phyloP scores from a whole-genome alignment of 2,329 filamentous ascomycete species.

The Myriosclerotinia duriaeana region DNA sequence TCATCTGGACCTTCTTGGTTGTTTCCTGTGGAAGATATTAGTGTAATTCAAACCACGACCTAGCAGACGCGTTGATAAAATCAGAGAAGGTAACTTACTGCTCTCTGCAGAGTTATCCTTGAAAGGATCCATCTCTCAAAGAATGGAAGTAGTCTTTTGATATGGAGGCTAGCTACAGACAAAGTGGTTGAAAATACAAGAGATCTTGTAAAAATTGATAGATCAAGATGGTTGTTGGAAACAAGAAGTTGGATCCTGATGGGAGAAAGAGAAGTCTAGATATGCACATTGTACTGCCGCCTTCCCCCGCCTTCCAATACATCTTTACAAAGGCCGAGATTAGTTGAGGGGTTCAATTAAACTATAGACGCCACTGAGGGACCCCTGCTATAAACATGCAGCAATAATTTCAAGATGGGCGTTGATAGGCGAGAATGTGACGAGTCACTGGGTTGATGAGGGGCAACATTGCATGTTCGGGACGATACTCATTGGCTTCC shows the following conservation, averaged over 20 bases:
- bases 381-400: not conserved
- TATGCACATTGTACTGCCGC: not conserved
- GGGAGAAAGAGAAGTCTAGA: too few relatives aligned
- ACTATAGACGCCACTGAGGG: not conserved
- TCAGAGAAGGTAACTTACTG: not conserved
- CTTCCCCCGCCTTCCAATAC: not conserved
- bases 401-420: not conserved
- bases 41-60: not conserved
- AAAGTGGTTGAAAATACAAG: not conserved
- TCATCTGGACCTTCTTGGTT: not conserved
- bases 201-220: not conserved
- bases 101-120: not conserved
- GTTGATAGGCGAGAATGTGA: not conserved
- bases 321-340: not conserved
- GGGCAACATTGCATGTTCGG: not conserved
- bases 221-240: not conserved
- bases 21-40: not conserved
- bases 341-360: not conserved
- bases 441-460: not conserved
- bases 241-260: not conserved
- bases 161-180: not conserved
- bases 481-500: not conserved
- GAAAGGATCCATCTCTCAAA: not conserved
- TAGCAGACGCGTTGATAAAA: not conserved
- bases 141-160: too few relatives aligned